These are phyloP conservation scores for Rhodotorula glutinis DNA, from an alignment of 1,284 basidiomycete species.

Conservation along the genomic window DNA sequence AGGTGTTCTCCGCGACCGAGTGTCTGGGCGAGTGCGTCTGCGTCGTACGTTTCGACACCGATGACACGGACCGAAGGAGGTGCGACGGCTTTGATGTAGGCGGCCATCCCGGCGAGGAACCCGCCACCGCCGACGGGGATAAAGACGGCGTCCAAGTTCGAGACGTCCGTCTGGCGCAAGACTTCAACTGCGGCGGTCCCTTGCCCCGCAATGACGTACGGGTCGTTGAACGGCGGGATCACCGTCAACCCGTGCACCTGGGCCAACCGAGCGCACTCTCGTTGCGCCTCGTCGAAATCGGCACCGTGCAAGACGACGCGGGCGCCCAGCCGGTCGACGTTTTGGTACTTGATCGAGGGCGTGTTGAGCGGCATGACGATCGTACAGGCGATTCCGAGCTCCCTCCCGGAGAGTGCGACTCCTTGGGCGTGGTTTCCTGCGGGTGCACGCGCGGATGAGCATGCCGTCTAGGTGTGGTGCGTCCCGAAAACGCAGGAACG, in stretches of 20 bases:
- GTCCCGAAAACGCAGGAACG: conserved; percentile 22
- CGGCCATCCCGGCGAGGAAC: conserved; percentile 78
- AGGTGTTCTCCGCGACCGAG: conserved; percentile 74
- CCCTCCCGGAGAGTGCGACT: conserved; percentile 85
- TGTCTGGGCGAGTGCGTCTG: conserved; percentile 85
- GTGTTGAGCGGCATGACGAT: conserved; percentile 98
- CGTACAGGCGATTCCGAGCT: conserved; percentile 85
- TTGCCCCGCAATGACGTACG: conserved; percentile 93
- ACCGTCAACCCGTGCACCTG: conserved; percentile 73
- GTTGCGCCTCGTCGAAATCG: conserved; percentile 96
- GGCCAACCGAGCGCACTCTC: conserved; percentile 84
- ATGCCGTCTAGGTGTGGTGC: accelerated
- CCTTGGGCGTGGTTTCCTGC: conserved; percentile 97
- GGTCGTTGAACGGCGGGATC: conserved; percentile 97
- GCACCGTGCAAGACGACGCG: conserved; percentile 87
- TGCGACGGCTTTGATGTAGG: conserved; percentile 92
- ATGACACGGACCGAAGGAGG: conserved; percentile 76
- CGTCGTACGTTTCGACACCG: conserved; percentile 94
- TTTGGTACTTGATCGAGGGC: conserved; percentile 92
- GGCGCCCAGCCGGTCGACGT: conserved; percentile 87
- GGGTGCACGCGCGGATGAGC: not conserved
- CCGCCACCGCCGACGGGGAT: conserved; percentile 91
- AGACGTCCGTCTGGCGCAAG: conserved; percentile 75
- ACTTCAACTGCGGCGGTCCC: conserved; percentile 95
- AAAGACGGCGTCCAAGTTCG: conserved; percentile 80